Conservation (phyloP, 139 green algal genomes). For the Marvania coccoides region DNA sequence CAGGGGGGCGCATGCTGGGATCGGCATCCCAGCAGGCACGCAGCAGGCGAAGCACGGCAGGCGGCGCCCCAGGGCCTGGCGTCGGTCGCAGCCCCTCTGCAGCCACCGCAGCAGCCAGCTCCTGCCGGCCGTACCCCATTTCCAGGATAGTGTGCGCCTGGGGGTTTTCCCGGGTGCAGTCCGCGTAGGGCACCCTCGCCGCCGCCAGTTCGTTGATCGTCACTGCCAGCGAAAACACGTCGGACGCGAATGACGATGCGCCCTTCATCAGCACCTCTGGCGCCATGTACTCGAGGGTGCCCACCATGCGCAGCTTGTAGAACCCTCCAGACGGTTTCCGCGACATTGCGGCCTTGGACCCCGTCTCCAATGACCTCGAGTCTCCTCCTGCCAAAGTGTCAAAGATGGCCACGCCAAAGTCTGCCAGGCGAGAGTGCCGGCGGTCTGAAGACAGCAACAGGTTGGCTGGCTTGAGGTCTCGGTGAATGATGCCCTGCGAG, state of each 20-base stretch:
- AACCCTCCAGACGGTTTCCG: slow-evolving; percentile 59
- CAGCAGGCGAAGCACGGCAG: slow-evolving; percentile 37
- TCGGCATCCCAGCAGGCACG: slow-evolving; percentile 50
- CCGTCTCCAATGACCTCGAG: slow-evolving; percentile 22
- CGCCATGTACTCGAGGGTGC: slow-evolving; percentile 87
- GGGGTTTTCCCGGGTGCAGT: slow-evolving; percentile 80
- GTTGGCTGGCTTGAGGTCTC: slow-evolving; percentile 54
- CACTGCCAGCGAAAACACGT: slow-evolving; percentile 76
- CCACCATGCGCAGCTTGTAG: slow-evolving; percentile 55
- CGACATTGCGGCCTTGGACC: background rate
- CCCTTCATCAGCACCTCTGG: slow-evolving; percentile 66
- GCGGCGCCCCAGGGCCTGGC: slow-evolving; percentile 27
- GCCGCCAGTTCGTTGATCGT: slow-evolving; percentile 58
- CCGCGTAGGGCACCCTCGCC: slow-evolving; percentile 47
- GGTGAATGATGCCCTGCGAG: slow-evolving; percentile 22
- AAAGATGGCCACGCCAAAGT: slow-evolving; percentile 54
- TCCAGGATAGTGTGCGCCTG: slow-evolving; percentile 83
- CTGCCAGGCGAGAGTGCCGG: slow-evolving; percentile 14
- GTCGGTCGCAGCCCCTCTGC: slow-evolving; percentile 70
- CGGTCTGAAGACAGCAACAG: slow-evolving; percentile 25
- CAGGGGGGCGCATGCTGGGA: slow-evolving; percentile 33
- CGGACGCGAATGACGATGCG: slow-evolving; percentile 32
- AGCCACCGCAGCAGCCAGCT: slow-evolving; percentile 74
- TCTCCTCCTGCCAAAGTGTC: slow-evolving; percentile 5
- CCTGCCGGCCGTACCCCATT: slow-evolving; percentile 77